Evolutionary conservation across 805 yeast species (phyloP).

Genomic region (Ogataea corticis): DNA sequence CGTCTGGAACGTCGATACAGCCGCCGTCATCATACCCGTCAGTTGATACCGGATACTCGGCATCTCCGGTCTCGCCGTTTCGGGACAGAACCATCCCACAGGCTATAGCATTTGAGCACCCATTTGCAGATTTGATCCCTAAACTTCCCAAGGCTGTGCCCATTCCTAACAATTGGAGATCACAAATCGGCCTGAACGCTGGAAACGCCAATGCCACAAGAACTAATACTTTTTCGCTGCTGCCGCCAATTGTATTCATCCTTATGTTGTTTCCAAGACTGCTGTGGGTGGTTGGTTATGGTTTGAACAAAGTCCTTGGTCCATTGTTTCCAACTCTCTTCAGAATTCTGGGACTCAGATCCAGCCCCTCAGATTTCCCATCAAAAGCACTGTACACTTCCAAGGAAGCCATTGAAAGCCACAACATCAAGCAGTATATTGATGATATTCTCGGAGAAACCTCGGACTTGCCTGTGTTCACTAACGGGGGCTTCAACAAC

Average conservation of each 20-base stretch:
- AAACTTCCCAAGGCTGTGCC: slow-evolving; percentile 38
- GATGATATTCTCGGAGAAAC: slow-evolving; percentile 25
- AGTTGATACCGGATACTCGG: slow-evolving; percentile 6
- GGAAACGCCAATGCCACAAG: neutral
- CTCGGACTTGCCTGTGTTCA: slow-evolving; percentile 30
- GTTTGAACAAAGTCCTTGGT: slow-evolving; percentile 37
- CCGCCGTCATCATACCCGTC: neutral
- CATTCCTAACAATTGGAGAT: slow-evolving; percentile 38
- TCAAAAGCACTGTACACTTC: slow-evolving; percentile 25
- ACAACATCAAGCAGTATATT: slow-evolving; percentile 21
- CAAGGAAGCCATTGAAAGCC: slow-evolving; percentile 18
- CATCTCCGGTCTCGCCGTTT: slow-evolving; percentile 5
- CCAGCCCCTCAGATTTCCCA: slow-evolving; percentile 35
- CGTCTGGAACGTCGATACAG: neutral
- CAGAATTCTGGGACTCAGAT: slow-evolving; percentile 29
- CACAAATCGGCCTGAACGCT: slow-evolving; percentile 31
- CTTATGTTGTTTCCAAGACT: slow-evolving; percentile 58
- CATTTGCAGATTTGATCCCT: slow-evolving; percentile 31
- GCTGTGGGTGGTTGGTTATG: slow-evolving; percentile 42
- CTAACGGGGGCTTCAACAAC: slow-evolving; percentile 42
- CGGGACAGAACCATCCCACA: slow-evolving; percentile 14
- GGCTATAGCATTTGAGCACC: slow-evolving; percentile 25
- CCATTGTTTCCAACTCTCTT: slow-evolving; percentile 37
- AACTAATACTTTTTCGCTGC: slow-evolving; percentile 6
- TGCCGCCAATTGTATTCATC: slow-evolving; percentile 48